These are phyloP conservation scores for Eimeria sp. DNA, from an alignment of 169 alveolate species.

Conservation along the genomic window DNA sequence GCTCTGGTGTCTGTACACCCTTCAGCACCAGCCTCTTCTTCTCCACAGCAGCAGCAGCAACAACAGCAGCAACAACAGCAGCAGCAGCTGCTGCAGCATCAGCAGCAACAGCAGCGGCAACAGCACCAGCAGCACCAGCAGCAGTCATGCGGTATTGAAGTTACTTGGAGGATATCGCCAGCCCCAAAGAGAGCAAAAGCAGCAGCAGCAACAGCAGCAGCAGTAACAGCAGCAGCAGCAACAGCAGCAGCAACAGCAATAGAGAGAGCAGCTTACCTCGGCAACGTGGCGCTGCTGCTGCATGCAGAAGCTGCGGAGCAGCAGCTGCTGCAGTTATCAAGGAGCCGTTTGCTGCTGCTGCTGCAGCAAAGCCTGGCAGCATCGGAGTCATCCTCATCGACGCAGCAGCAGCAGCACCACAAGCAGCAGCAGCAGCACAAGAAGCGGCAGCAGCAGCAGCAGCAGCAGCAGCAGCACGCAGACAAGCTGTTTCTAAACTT, in stretches of 20 bases:
- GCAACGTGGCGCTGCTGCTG: conserved; percentile 63
- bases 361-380: conserved; percentile 11
- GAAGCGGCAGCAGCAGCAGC: neutral
- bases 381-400: neutral
- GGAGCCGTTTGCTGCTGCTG: conserved; percentile 18
- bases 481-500: conserved; percentile 21
- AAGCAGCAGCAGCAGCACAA: neutral
- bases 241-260: conserved; percentile 42
- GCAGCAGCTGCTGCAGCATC: neutral
- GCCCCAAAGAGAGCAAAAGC: neutral
- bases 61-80: conserved; percentile 32
- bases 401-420: conserved; percentile 36
- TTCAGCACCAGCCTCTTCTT: conserved; percentile 11
- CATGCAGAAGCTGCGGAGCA: conserved; percentile 47
- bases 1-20: conserved; percentile 38
- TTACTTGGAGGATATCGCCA: conserved; percentile 18
- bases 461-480: conserved; percentile 38
- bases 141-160: conserved; percentile 11
- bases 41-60: neutral
- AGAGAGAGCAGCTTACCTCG: conserved; percentile 23
- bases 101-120: conserved; percentile 29
- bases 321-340: conserved; percentile 47
- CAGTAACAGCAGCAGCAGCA: conserved; percentile 18
- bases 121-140: conserved; percentile 44
- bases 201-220: conserved; percentile 28